Base-by-base conservation (phyloP, 805 yeast genomes). In the Ogataea polymorpha region DNA sequence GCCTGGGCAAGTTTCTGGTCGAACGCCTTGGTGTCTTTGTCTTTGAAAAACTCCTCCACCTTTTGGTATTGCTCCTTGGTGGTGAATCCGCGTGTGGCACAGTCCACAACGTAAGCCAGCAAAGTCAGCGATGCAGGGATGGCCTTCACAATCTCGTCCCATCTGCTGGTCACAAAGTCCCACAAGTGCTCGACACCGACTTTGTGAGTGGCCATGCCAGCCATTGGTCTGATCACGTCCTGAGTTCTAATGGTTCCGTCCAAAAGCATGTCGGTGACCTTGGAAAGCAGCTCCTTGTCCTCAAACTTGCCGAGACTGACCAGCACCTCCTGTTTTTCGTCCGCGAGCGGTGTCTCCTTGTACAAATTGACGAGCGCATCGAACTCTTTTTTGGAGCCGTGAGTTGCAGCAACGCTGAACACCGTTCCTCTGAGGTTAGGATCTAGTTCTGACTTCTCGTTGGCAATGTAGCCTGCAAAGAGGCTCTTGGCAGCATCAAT, bases 61-160 rank as follows among this genome's bases (percentile, higher is more conserved):
- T 70, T 72, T n/a, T 61, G 55, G 36, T 62, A 59, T 48, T 65
- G 71, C 25, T 66, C 68, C 51, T 53, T 54, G 14, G 70, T 51
- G 24, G 73, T 69, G 46, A 70, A 68, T 30, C 59, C 66, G 42
- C 50, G 66, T 33, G 86, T 74, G 35, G 81, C 66, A 25, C 84
- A 48, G 23, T 72, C 69, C 28, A 91, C 84, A 44, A 93, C 80
- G 14, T 82, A 70, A 15, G 91, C 84, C 54, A 91, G 71, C 86
- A 89, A 79, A 17, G 88, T 73, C 49, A 83, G 73, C 10, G 87
- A 83, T 12, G 95, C 87, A 37, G 97, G 96, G 59, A 88, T 74
- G 55, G 74, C 68, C 60, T 77, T 72, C 53, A 66, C 65, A 45
- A 91, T 58, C 32, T 68, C 73, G 42, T 79, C 88, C 91, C 95